Evolutionary conservation across 2,329 filamentous ascomycete genomes (phyloP), one percentile per base, ranked within the genome.

Genomic region (Colletotrichum tofieldiae): DNA sequence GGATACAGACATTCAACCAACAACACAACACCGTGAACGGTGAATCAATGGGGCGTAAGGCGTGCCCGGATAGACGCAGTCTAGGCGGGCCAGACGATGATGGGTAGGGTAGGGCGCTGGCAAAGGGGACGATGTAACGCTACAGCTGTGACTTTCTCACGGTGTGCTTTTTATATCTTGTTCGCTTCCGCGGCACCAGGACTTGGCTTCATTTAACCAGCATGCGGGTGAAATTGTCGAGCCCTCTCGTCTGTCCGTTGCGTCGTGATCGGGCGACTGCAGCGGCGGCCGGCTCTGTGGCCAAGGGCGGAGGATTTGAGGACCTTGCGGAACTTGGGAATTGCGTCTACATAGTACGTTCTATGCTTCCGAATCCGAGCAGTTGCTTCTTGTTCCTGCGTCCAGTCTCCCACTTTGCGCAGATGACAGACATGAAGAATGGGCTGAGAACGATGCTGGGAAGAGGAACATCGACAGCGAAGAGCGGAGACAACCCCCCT

Each of bases 31-130:
- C 2, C 29, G 23, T 59, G 26, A 12, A n/a, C n/a, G 18, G 32
- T 12, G 39, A 12, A 23, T 35, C 29, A 37, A 20, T 61, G 43
- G 63, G 62, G 63, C 55, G 39, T 58, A 67, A 67, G 51, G 68
- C 64, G 56, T 62, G 51, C 23, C 64, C 20, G 58, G 35, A 20
- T 32, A 41, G 64, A 20, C 23, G 47, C 56, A 39, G 63, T 39
- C 55, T 20, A 37, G 47, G 43, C 37, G 23, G 67, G 43, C 47
- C 59, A 16, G 23, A 47, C 54, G 18, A 41, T 16, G 18, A 41
- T 16, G 37, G 39, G 29, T 45, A 29, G 32, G 37, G 54, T 35
- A 26, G 29, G 52, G 14, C 23, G 43, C 52, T 26, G 12, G 45
- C 5, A 32, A 9, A 29, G 51, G 12, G 37, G 37, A 37, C 54